Base-by-base conservation (phyloP, 2,329 filamentous ascomycete species). In the Pseudogymnoascus sp. region DNA sequence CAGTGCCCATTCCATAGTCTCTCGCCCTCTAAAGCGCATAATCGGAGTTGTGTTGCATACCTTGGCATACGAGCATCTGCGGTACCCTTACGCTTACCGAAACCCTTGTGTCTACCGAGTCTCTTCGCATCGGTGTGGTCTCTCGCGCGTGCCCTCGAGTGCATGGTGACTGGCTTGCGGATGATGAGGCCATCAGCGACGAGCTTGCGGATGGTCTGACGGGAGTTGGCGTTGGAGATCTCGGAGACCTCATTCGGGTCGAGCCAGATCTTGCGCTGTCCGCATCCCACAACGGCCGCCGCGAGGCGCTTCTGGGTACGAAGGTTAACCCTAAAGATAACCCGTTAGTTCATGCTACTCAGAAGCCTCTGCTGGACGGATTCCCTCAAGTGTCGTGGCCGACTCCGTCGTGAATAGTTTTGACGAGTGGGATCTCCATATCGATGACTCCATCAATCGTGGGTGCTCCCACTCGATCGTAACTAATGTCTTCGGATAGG, bases 31-130 rank as follows among this genome's bases (percentile, higher is more conserved):
- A 55, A 21, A 21, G 28, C 16, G 28, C 16, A 1, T 55, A 16
- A 14, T 35, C 16, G 49, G 49, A 55, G 11, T 55, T 55, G 58
- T 59, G 65, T 69, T 77, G 75, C 89, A 79, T 90, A 95, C 90
- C 88, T 89, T 78, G 93, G 93, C 95, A 99, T 99, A 88, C 95
- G 91, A 79, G 95, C 93, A 79, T 99, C 93, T 79, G 91, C 91
- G 77, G 96, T 97, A 97, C 95, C 96, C 93, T 99, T 99, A 83
- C 95, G 91, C 92, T 99, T 99, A 91, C 95, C 95, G 85, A 96
- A 96, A 79, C 95, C 95, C 82, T 95, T 90, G 87, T 99, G 95
- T 82, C 95, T 88, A 78, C 95, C 95, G 77, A 96, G 93, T 78
- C 93, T 87, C 83, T 95, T 89, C 79, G 95, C 90, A 70, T 91